phyloP scores from a whole-genome alignment of 2,329 filamentous ascomycete genomes.

The Monilinia fructicola region DNA sequence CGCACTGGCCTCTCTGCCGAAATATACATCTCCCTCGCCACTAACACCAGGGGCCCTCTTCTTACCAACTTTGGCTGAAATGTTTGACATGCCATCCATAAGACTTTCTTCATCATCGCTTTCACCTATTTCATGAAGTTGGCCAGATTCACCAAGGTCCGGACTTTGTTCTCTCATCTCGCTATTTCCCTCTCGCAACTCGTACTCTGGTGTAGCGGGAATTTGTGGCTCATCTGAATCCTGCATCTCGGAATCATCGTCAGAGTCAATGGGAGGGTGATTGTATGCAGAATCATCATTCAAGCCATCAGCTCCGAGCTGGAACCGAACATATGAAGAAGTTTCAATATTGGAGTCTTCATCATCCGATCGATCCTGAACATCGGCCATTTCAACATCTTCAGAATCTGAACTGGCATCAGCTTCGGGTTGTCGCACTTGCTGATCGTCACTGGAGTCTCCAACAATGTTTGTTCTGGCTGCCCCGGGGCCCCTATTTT shows the following conservation, averaged over 20 bases:
- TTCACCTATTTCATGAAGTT: conserved; percentile 4
- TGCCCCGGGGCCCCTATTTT: neutral
- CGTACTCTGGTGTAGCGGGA: conserved; percentile 11
- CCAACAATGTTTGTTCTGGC: neutral
- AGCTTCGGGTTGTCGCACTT: neutral
- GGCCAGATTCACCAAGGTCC: conserved; percentile 4
- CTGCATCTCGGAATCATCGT: conserved; percentile 9
- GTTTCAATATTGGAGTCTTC: neutral
- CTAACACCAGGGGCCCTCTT: conserved; percentile 1
- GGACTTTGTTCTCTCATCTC: conserved; percentile 1
- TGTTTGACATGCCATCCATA: conserved; percentile 19
- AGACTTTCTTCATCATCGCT: neutral
- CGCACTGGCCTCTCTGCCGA: conserved; percentile 4
- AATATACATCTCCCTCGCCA: neutral
- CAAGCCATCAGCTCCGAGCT: neutral
- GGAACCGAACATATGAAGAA: neutral
- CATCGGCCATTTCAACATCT: conserved; percentile 7
- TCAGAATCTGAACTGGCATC: neutral
- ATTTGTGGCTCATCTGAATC: conserved; percentile 15
- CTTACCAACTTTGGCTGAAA: conserved; percentile 7
- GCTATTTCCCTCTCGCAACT: conserved; percentile 7
- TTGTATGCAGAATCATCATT: neutral
- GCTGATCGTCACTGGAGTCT: neutral
- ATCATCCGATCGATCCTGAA: neutral
- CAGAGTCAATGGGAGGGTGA: neutral